Base-by-base conservation (phyloP, 176 grass and related monocot species). In the Musa acuminata region DNA sequence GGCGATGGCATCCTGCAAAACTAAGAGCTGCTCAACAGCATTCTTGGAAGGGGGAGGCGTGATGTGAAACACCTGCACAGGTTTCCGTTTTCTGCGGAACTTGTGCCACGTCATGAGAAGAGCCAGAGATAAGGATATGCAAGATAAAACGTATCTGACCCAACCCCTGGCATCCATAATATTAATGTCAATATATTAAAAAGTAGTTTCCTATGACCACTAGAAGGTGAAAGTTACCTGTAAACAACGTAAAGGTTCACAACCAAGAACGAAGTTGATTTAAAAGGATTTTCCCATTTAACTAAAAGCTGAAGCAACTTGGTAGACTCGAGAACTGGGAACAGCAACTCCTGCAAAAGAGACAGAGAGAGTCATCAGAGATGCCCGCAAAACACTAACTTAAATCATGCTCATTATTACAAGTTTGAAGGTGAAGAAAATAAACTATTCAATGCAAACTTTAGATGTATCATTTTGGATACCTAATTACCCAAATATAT, bases 231-330 rank as follows among this genome's bases (percentile, higher is more conserved):
- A 48, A 77, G 72, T 64, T 83, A 91, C 92, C 88, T 91, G 82
- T 76, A 74, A 76, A 91, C 81, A n/a, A 83, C 53, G 76, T 91
- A 86, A 4, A 91, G 62, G 71, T 84, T 84, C 62, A 87, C 78
- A 83, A 55, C 76, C 80, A 96, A 91, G 84, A 88, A 96, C 50
- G 88, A 55, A 83, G 87, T 50, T 84, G 88, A 96, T 76, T 82
- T 86, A 23, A 87, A 76, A 74, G 86, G 83, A 81, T 96, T 77
- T 67, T 96, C 88, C 92, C 92, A 96, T 71, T 82, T 86, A 60
- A 78, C 82, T 67, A 96, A 74, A 79, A 83, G 84, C 71, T 75
- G 82, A 78, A 89, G 60, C 54, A 82, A 72, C 82, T 87, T 91
- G 69, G 72, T 81, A 1, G 52, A 79, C 79, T 91, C 73, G 72